Evolutionary conservation across 495 filamentous ascomycete species (phyloP).

Genomic region (Penicillium cosmopolitanum): DNA sequence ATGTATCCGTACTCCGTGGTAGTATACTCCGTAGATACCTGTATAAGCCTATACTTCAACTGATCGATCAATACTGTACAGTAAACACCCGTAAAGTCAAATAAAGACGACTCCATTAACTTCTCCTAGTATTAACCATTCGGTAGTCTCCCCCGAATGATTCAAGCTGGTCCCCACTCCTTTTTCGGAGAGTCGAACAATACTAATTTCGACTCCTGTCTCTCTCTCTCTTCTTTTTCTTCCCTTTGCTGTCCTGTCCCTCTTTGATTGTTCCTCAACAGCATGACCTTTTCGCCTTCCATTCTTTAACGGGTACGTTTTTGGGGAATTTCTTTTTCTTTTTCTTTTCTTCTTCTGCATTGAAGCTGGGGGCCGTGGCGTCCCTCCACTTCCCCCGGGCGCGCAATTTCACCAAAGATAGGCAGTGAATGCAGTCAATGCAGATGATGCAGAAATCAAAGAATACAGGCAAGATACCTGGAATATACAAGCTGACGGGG

Average conservation of each 20-base stretch:
- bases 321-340: neutral
- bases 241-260: neutral
- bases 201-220: slow-evolving; percentile 8
- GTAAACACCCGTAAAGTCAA: neutral
- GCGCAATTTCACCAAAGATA: slow-evolving; percentile 2
- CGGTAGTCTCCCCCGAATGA: slow-evolving; percentile 29
- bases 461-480: neutral
- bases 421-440: neutral
- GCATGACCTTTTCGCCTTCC: neutral
- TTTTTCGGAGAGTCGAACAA: slow-evolving; percentile 4
- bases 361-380: slow-evolving; percentile 3
- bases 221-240: neutral
- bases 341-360: neutral
- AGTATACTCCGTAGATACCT: neutral
- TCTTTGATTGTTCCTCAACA: neutral
- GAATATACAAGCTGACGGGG: slow-evolving; percentile 25
- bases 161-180: slow-evolving; percentile 15
- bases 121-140: slow-evolving; percentile 16
- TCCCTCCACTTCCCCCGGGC: neutral
- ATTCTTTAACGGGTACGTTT: slow-evolving; percentile 4
- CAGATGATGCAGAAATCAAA: neutral
- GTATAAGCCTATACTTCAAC: neutral
- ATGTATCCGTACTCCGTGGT: too few species aligned
- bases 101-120: slow-evolving; percentile 17
- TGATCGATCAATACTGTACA: neutral